A percentile compares a stretch with the other conserved stretches of the same genome.
These are phyloP conservation scores for Citrullus amarus DNA, from an alignment of 306 rosid species.

Conservation along the genomic window DNA sequence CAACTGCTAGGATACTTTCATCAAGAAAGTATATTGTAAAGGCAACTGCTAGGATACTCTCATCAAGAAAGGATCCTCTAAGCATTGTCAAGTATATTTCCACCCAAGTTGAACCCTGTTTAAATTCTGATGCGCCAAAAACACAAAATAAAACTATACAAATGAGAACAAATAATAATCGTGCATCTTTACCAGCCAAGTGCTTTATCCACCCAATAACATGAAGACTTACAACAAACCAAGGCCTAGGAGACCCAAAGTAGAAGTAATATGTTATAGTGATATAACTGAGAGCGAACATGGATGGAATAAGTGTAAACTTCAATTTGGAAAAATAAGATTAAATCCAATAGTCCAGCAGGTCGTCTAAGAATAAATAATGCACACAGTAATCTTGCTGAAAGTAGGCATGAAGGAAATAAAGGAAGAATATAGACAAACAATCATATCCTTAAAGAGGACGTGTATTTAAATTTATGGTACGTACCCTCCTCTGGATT, in stretches of 20 bases:
- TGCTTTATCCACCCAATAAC: not conserved
- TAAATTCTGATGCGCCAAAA: not conserved
- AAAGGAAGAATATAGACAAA: not conserved
- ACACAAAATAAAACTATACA: not conserved
- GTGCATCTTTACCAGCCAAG: not conserved
- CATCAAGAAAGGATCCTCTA: not conserved
- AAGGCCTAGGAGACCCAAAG: not conserved
- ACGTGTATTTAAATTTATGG: not conserved
- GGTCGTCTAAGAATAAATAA: not conserved
- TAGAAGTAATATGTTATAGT: not conserved
- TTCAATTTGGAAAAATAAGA: not conserved
- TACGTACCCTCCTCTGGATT: constrained; percentile 73
- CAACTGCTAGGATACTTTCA: not conserved
- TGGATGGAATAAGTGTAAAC: not conserved
- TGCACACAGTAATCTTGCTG: not conserved
- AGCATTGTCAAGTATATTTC: not conserved
- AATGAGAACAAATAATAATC: not conserved
- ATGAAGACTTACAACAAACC: not conserved
- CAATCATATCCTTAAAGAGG: not conserved
- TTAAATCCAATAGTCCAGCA: not conserved
- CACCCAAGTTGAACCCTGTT: not conserved
- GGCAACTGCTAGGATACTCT: not conserved
- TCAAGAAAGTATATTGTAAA: not conserved
- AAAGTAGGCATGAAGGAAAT: not conserved
- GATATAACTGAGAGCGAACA: not conserved